Conservation (phyloP, 805 yeast species). For the Jamesozyma gamospora region DNA sequence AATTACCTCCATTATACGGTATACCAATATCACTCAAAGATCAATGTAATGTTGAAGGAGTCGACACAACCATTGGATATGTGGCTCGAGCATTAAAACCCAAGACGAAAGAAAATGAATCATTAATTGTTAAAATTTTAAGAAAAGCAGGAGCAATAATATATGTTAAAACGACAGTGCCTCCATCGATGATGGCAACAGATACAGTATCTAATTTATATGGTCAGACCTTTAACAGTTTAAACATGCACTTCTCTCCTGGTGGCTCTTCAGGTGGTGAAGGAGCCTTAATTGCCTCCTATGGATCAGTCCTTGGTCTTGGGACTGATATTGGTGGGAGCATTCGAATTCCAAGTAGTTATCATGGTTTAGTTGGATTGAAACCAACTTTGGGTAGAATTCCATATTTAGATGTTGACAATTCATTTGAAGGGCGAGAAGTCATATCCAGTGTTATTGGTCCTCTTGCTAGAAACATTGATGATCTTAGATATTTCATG, state of each 20-base stretch:
- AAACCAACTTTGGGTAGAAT: slow-evolving; percentile 17
- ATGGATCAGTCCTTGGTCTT: slow-evolving; percentile 47
- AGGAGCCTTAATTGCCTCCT: slow-evolving; percentile 43
- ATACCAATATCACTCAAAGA: slow-evolving; percentile 54
- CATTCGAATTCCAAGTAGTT: slow-evolving; percentile 51
- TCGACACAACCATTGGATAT: slow-evolving; percentile 20
- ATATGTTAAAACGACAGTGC: too few species aligned
- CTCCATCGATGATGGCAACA: too few species aligned
- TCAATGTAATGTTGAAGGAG: slow-evolving; percentile 18
- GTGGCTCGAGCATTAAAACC: slow-evolving; percentile 11
- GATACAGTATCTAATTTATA: slow-evolving; percentile 45
- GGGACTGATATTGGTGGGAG: slow-evolving; percentile 62
- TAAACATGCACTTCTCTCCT: slow-evolving; percentile 40
- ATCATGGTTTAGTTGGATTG: slow-evolving; percentile 33
- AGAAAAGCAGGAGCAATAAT: too few species aligned
- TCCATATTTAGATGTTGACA: slow-evolving; percentile 29
- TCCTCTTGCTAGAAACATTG: too few species aligned
- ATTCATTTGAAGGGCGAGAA: slow-evolving; percentile 41
- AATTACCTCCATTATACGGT: slow-evolving; percentile 57
- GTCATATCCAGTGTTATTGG: too few species aligned
- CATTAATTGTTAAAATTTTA: too few species aligned
- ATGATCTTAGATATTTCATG: too few species aligned
- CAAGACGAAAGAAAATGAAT: slow-evolving; percentile 10
- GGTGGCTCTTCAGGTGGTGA: slow-evolving; percentile 63
- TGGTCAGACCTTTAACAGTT: slow-evolving; percentile 46